Evolutionary conservation across 2,329 filamentous ascomycete genomes (phyloP), one percentile per base, ranked within the genome.

Genomic region (Pseudodiploospora longispora): DNA sequence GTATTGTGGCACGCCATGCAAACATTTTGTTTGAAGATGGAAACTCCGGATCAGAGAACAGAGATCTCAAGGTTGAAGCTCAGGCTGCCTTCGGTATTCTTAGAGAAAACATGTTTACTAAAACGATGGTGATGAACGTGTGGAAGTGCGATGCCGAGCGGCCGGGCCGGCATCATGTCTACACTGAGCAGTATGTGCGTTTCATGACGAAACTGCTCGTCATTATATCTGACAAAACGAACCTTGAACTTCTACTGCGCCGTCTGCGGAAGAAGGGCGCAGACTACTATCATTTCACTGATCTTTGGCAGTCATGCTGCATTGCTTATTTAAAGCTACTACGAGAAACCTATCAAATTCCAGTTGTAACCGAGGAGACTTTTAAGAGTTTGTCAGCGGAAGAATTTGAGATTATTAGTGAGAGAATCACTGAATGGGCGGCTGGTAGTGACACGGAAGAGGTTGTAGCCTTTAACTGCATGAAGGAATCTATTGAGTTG

Each of bases 111-210:
- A 81, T 81, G 76, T 91, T 95, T 53, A 95, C 90, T 34, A 95
- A 95, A 67, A 95, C 88, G 0, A 95, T 95, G 83, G 83, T 86
- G 1, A 82, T 95, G 62, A 91, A 94, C 58, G 88, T 96, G 4
- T 96, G 90, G 90, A 91, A 90, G 54, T 93, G 90, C 33, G 90
- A 95, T 52, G 82, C 86, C 38, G 90, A 96, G 56, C 72, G 77
- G 2, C 74, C 88, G 0, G 90, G 90, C 0, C 79, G 90, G 12
- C 90, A 96, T 61, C 93, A 95, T 57, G 88, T 95, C 33, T 96
- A 93, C 60, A 95, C 88, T 0, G 82, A 87, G 40, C 82, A 85
- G 50, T 96, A 96, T 57, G 84, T 88, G 2, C 80, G 82, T 12
- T 93, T 93, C 58, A 87, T 94, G 63, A 80, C 87, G 9, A 74